Percentiles rank a stretch among this genome's conserved stretches.
These are phyloP conservation scores for Phytophthora podocarpi DNA, from an alignment of 352 stramenopile genomes.

Conservation along the genomic window DNA sequence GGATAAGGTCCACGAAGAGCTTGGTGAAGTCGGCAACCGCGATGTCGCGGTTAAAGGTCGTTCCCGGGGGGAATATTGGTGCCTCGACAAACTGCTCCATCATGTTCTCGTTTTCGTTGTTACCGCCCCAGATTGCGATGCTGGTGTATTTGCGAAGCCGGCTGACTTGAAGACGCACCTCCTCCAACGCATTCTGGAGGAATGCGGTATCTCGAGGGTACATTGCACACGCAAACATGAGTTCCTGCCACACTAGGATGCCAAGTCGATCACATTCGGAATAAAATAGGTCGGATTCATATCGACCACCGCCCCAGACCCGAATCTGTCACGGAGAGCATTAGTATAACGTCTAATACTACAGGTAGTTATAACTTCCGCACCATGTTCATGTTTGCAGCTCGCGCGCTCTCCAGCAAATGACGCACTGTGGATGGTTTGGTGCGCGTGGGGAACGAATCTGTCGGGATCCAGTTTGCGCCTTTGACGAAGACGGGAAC, in stretches of 20 bases:
- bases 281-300: slow-evolving; percentile 88
- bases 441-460: slow-evolving; percentile 75
- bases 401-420: slow-evolving; percentile 56
- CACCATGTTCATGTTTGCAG: slow-evolving; percentile 89
- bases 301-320: slow-evolving; percentile 89
- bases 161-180: slow-evolving; percentile 69
- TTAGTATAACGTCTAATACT: background rate
- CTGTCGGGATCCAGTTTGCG: slow-evolving; percentile 80
- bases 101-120: slow-evolving; percentile 92
- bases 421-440: slow-evolving; percentile 45
- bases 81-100: slow-evolving; percentile 76
- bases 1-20: slow-evolving; percentile 81
- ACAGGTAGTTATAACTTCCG: background rate
- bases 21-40: slow-evolving; percentile 79
- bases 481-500: slow-evolving; percentile 76
- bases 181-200: slow-evolving; percentile 51
- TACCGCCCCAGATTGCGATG: slow-evolving; percentile 89
- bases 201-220: slow-evolving; percentile 78
- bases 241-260: slow-evolving; percentile 90
- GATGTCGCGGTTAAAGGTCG: slow-evolving; percentile 77
- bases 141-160: slow-evolving; percentile 80
- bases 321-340: slow-evolving; percentile 48
- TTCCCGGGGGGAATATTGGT: slow-evolving; percentile 54
- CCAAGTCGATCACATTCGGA: slow-evolving; percentile 76
- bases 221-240: slow-evolving; percentile 92